Percentiles rank a stretch among this genome's conserved stretches.
phyloP scores from a whole-genome alignment of 2,329 filamentous ascomycete species.

The Rhinocladiella similis region DNA sequence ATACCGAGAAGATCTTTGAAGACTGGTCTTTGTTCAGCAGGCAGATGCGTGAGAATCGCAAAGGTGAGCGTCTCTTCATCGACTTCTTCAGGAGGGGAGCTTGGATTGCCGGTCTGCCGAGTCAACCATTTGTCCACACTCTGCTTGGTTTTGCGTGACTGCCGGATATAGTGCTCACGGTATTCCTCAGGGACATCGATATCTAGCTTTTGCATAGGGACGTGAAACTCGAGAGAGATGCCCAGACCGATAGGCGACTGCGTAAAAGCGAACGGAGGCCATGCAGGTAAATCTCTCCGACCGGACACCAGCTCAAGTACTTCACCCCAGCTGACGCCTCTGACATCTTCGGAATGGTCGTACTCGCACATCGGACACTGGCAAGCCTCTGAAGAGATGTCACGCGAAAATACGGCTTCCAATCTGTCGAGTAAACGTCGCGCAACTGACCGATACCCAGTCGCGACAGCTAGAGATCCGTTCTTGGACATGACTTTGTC shows the following conservation, averaged over 20 bases:
- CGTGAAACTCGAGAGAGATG: slow-evolving; percentile 53
- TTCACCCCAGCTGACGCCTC: slow-evolving; percentile 89
- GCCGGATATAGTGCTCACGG: slow-evolving; percentile 84
- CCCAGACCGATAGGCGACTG: slow-evolving; percentile 58
- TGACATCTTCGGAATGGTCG: slow-evolving; percentile 58
- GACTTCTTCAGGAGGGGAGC: slow-evolving; percentile 79
- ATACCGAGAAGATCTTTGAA: slow-evolving; percentile 79
- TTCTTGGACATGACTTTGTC: slow-evolving; percentile 75
- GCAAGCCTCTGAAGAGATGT: slow-evolving; percentile 85
- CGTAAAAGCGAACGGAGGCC: slow-evolving; percentile 82
- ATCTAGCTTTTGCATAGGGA: slow-evolving; percentile 76
- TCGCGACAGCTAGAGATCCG: slow-evolving; percentile 91
- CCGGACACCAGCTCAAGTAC: slow-evolving; percentile 91
- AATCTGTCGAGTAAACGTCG: slow-evolving; percentile 83
- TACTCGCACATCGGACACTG: slow-evolving; percentile 79
- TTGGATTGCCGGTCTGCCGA: slow-evolving; percentile 69
- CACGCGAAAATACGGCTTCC: slow-evolving; percentile 90
- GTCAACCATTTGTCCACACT: slow-evolving; percentile 89
- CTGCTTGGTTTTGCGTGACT: slow-evolving; percentile 89
- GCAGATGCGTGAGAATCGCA: slow-evolving; percentile 86
- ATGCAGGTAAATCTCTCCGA: slow-evolving; percentile 77
- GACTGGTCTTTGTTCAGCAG: slow-evolving; percentile 70
- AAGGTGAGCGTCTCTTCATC: slow-evolving; percentile 94
- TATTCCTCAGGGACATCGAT: slow-evolving; percentile 94
- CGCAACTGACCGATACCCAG: slow-evolving; percentile 92